These are phyloP conservation scores for Cryptococcus depauperatus DNA, from an alignment of 1,284 basidiomycete species.

Conservation along the genomic window DNA sequence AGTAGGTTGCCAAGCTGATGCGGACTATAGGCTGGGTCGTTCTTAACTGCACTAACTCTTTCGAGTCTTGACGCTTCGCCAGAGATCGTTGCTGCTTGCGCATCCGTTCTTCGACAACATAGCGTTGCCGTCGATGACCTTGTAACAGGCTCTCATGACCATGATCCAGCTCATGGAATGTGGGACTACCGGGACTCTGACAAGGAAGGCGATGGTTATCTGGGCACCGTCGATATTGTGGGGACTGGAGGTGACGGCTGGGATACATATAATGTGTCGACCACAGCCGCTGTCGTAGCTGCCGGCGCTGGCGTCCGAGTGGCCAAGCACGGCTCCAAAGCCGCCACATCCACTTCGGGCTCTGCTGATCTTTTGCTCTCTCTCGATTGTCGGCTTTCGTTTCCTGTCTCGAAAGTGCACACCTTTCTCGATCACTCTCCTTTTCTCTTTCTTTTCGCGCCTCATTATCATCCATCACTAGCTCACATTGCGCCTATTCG, in stretches of 20 bases:
- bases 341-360: conserved; percentile 89
- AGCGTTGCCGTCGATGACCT: conserved; percentile 53
- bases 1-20: not conserved
- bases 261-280: conserved; percentile 96
- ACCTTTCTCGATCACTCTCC: conserved; percentile 53
- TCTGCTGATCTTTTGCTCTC: conserved; percentile 87
- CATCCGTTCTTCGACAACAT: conserved; percentile 59
- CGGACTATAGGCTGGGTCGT: conserved; percentile 59
- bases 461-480: conserved; percentile 84
- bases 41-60: conserved; percentile 71
- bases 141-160: conserved; percentile 14
- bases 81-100: conserved; percentile 67
- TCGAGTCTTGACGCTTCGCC: conserved; percentile 65
- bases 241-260: conserved; percentile 92
- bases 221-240: conserved; percentile 52
- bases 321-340: conserved; percentile 91
- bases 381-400: conserved; percentile 71
- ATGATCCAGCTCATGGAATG: conserved; percentile 21
- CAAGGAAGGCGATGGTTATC: conserved; percentile 40
- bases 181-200: conserved; percentile 44
- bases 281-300: conserved; percentile 87
- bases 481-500: conserved; percentile 78
- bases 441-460: conserved; percentile 89
- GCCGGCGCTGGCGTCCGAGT: conserved; percentile 89
- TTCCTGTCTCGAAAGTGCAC: conserved; percentile 55